Evolutionary conservation across 2,329 filamentous ascomycete genomes (phyloP).

Genomic region (Phaeosphaeriaceae sp.): DNA sequence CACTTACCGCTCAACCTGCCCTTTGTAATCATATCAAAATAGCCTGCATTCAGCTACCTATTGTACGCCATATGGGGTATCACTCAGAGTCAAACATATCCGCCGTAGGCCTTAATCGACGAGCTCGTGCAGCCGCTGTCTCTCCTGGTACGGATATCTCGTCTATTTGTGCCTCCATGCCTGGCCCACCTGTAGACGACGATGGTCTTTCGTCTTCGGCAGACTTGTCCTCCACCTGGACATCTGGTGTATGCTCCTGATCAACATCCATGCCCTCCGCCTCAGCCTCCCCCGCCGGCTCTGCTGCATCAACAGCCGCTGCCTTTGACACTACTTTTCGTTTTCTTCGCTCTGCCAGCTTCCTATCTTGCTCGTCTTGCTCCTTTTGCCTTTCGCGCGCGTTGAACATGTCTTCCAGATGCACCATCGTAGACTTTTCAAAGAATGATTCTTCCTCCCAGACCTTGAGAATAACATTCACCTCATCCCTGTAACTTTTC

Average conservation of each 20-base stretch:
- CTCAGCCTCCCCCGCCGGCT: conserved; percentile 13
- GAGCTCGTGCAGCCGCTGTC: conserved; percentile 44
- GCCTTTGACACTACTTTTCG: conserved; percentile 16
- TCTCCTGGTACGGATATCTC: conserved; percentile 23
- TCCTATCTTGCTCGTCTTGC: conserved; percentile 69
- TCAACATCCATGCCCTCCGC: conserved; percentile 29
- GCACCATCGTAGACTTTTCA: conserved; percentile 31
- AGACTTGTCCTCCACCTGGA: conserved; percentile 8
- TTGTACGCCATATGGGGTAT: neutral
- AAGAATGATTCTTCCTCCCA: conserved; percentile 46
- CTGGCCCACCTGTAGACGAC: neutral
- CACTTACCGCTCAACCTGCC: too few relatives aligned
- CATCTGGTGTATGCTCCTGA: conserved; percentile 9
- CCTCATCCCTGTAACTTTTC: conserved; percentile 55
- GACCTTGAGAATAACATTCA: conserved; percentile 41
- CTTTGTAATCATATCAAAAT: too few relatives aligned
- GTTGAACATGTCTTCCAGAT: conserved; percentile 40
- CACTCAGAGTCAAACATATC: conserved; percentile 48
- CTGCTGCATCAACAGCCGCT: conserved; percentile 8
- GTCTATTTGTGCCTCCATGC: neutral
- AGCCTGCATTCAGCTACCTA: too few relatives aligned
- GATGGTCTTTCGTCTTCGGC: neutral
- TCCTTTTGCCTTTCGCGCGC: conserved; percentile 48
- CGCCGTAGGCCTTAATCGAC: conserved; percentile 42
- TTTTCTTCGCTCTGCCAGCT: conserved; percentile 60